Percentiles rank a stretch among this genome's conserved stretches.
These are phyloP conservation scores for Geranium rotundifolium DNA, from an alignment of 345 rosid species.

Conservation along the genomic window DNA sequence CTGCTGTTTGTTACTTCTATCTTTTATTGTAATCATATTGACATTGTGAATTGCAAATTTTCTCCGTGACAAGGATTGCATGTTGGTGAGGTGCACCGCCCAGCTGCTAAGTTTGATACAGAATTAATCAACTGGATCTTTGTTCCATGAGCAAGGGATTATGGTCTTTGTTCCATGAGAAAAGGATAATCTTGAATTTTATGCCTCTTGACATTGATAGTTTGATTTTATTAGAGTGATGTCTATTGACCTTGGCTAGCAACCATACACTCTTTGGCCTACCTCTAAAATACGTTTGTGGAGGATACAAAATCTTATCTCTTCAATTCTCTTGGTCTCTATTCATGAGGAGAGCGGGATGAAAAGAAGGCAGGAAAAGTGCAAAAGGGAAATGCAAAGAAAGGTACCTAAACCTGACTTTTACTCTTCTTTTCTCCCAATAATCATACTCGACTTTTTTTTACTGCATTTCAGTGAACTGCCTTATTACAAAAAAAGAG, in stretches of 20 bases:
- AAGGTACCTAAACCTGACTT: background rate
- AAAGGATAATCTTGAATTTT: slow-evolving; percentile 15
- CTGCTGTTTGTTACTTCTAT: background rate
- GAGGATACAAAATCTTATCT: slow-evolving; percentile 40
- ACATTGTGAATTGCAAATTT: background rate
- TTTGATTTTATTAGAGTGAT: slow-evolving; percentile 17
- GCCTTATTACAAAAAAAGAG: background rate
- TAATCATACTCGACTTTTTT: background rate
- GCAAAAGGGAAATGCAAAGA: background rate
- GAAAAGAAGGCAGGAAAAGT: background rate
- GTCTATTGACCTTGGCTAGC: slow-evolving; percentile 21
- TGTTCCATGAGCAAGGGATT: slow-evolving; percentile 4
- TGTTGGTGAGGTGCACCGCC: background rate
- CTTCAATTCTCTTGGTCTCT: slow-evolving; percentile 6
- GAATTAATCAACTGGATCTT: slow-evolving; percentile 5
- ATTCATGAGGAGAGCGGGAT: background rate
- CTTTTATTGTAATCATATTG: background rate
- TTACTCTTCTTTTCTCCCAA: background rate
- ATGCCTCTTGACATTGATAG: slow-evolving; percentile 13
- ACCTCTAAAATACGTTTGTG: slow-evolving; percentile 28
- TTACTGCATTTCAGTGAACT: background rate
- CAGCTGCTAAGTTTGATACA: background rate
- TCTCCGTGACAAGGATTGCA: background rate
- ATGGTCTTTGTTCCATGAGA: slow-evolving; percentile 2
- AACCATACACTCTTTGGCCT: slow-evolving; percentile 10